Conservation (phyloP, 192 early-diverging fungal genomes). For the Diversispora epigaea region DNA sequence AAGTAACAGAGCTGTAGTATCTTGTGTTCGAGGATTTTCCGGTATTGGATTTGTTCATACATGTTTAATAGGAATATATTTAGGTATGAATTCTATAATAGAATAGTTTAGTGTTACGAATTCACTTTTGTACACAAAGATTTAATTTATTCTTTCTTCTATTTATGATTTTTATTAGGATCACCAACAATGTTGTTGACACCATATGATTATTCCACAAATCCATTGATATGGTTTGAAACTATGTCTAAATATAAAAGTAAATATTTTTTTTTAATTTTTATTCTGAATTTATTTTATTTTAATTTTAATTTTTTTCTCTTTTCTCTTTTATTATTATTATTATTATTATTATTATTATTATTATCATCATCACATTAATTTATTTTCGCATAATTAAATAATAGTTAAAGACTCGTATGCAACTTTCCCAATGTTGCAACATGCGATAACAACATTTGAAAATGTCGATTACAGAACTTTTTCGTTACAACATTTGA, state of each 20-base stretch:
- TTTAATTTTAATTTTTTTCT: no score
- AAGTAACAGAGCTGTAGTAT: conserved; percentile 45
- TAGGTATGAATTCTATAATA: conserved; percentile 32
- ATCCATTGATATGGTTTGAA: conserved; percentile 44
- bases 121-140: not conserved
- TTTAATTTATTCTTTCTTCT: not conserved
- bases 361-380: no score
- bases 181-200: conserved; percentile 39
- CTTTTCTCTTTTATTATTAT: no score
- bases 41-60: conserved; percentile 47
- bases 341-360: no score
- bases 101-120: not conserved
- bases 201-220: conserved; percentile 35
- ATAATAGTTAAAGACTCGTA: conserved; percentile 65
- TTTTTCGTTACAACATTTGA: conserved; percentile 55
- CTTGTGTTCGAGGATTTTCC: conserved; percentile 39
- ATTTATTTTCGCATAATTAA: no score
- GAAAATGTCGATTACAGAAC: conserved; percentile 42
- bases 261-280: conserved; percentile 17
- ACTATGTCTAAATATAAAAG: conserved; percentile 41
- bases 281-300: no score
- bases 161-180: conserved; percentile 35
- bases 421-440: conserved; percentile 64
- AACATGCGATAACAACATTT: conserved; percentile 43
- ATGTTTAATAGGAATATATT: conserved; percentile 41